A percentile compares a stretch with the other conserved stretches of the same genome.
phyloP scores from a whole-genome alignment of 495 filamentous ascomycete species.

The Aspergillus egyptiacus region DNA sequence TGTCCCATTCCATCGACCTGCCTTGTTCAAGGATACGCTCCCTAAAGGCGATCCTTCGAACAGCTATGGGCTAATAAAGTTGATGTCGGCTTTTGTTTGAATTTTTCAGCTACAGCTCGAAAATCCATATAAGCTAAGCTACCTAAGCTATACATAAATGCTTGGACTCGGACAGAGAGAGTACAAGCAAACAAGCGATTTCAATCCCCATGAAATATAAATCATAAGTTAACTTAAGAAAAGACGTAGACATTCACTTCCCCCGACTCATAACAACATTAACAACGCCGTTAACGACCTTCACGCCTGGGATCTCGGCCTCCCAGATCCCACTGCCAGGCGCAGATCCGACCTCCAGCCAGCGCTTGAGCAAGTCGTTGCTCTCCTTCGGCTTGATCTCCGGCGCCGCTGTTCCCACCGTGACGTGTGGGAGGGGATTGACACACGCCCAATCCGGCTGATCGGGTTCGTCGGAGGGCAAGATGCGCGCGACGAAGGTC shows the following conservation, averaged over 20 bases:
- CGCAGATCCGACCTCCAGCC: conserved; percentile 52
- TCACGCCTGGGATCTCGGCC: conserved; percentile 37
- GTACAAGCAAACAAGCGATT: too few relatives aligned
- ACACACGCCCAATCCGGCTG: conserved; percentile 55
- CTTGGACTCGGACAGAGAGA: too few relatives aligned
- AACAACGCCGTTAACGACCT: conserved; percentile 38
- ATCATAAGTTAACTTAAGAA: background rate
- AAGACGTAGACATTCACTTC: conserved; percentile 4
- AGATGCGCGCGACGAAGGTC: conserved; percentile 74
- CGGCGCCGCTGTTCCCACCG: conserved; percentile 69
- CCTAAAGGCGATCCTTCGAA: too few relatives aligned
- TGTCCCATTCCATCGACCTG: too few relatives aligned
- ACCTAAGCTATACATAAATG: too few relatives aligned
- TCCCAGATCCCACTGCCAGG: conserved; percentile 45
- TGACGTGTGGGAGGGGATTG: conserved; percentile 81
- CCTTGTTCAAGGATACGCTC: too few relatives aligned
- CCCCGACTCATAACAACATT: conserved; percentile 40
- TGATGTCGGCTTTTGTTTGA: too few relatives aligned
- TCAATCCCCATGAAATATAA: too few relatives aligned
- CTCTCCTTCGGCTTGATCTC: conserved; percentile 87
- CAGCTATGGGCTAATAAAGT: too few relatives aligned
- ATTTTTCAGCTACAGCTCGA: too few relatives aligned
- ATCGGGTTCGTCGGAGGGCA: conserved; percentile 29
- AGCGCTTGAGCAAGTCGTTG: conserved; percentile 71
- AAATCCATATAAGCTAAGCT: too few relatives aligned